Evolutionary conservation across 2,329 filamentous ascomycete genomes (phyloP).

Genomic region (Fusarium lyarnte): DNA sequence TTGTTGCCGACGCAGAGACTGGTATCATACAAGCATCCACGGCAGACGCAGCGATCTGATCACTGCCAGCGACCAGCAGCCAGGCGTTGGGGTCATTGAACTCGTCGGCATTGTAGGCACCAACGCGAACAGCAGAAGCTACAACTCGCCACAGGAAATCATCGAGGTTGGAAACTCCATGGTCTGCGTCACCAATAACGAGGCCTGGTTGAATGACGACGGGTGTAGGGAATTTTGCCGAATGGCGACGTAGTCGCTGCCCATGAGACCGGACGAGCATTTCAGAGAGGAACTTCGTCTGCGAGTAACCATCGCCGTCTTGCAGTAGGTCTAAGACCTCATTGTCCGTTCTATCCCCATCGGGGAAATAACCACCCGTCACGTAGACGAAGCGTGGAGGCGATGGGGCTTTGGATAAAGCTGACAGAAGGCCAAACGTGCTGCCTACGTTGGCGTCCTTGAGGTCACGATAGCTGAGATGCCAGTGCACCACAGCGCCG

Average conservation of each 20-base stretch:
- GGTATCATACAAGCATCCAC: neutral
- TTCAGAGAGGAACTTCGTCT: conserved; percentile 20
- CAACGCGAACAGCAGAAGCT: neutral
- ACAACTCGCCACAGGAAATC: neutral
- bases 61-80: neutral
- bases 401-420: neutral
- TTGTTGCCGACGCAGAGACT: neutral
- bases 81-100: neutral
- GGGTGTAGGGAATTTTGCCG: neutral
- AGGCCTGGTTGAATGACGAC: neutral
- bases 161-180: neutral
- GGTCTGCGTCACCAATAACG: neutral
- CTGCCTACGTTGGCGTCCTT: conserved; percentile 16
- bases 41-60: neutral
- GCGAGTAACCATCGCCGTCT: conserved; percentile 13
- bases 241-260: neutral
- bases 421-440: conserved; percentile 9
- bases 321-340: neutral
- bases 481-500: conserved; percentile 6
- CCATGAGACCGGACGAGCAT: conserved; percentile 11
- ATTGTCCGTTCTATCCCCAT: neutral
- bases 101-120: neutral
- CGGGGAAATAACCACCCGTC: neutral
- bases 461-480: neutral
- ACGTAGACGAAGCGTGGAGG: neutral